Conservation (phyloP, 108 stramenopile genomes). For the Cyclotella sp. region DNA sequence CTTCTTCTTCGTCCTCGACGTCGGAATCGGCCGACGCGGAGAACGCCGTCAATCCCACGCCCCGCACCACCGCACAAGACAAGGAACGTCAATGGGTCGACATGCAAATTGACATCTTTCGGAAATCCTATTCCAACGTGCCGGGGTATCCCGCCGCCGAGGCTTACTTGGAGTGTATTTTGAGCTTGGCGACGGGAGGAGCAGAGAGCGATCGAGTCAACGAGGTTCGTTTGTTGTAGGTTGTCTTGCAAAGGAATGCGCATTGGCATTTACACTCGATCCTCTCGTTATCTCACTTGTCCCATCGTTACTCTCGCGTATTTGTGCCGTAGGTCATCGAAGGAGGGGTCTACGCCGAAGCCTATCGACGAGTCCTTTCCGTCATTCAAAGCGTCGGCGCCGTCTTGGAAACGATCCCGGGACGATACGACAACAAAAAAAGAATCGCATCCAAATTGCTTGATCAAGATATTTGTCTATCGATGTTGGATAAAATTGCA, state of each 20-base stretch:
- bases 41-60: constrained; percentile 30
- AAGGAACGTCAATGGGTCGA: constrained; percentile 73
- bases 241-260: too few species aligned
- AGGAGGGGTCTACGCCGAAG: constrained; percentile 68
- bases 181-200: constrained; percentile 80
- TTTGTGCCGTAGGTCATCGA: constrained; percentile 67
- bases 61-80: constrained; percentile 33
- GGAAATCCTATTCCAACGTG: constrained; percentile 62
- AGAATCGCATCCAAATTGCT: constrained; percentile 66
- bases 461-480: constrained; percentile 85
- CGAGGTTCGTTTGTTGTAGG: constrained; percentile 48
- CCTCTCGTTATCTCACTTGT: too few species aligned
- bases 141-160: constrained; percentile 76
- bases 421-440: constrained; percentile 31
- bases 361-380: constrained; percentile 69
- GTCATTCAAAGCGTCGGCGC: constrained; percentile 82
- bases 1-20: neutral
- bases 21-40: neutral
- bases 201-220: constrained; percentile 73
- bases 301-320: too few species aligned
- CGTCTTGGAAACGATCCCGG: constrained; percentile 57
- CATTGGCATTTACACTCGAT: too few species aligned
- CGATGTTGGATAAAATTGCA: constrained; percentile 78
- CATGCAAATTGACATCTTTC: constrained; percentile 74
- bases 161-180: constrained; percentile 80